A percentile compares a stretch with the other conserved stretches of the same genome.
Evolutionary conservation across 179 eudicot species (phyloP).

Genomic region (Beta lomatogona): DNA sequence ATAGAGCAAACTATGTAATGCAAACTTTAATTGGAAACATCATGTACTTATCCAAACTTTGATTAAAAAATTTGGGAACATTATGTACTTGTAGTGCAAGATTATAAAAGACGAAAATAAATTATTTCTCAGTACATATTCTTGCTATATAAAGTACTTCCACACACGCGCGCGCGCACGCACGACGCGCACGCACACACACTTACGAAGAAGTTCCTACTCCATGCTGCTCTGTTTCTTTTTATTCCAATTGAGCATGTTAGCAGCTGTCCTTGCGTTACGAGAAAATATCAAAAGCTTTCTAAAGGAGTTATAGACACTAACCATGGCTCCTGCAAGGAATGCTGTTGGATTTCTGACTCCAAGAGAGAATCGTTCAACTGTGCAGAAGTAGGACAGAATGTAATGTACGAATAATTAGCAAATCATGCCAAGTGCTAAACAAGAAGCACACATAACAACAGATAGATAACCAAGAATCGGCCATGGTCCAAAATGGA

Average conservation of each 20-base stretch:
- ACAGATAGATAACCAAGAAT: not conserved
- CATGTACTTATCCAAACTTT: not conserved
- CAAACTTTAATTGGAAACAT: no score
- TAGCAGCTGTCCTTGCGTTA: not conserved
- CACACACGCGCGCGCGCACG: no score
- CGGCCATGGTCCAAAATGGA: not conserved
- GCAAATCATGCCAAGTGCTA: not conserved
- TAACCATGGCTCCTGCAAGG: constrained; percentile 87
- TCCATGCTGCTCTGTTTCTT: no score
- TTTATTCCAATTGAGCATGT: not conserved
- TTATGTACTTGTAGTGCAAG: no score
- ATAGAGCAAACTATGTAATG: no score
- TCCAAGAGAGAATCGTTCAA: constrained; percentile 86
- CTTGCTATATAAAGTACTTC: no score
- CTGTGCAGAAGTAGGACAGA: constrained; percentile 42
- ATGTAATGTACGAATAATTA: constrained; percentile 6
- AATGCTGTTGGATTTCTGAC: constrained; percentile 92
- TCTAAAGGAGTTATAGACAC: constrained; percentile 22
- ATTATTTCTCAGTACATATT: no score
- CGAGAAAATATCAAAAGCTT: not conserved
- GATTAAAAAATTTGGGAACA: no score
- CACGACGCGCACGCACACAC: no score
- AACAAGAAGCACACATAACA: not conserved
- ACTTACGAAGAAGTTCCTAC: no score
- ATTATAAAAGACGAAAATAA: no score